Base-by-base conservation (phyloP, 116 monocot species). In the Iris pallida region DNA sequence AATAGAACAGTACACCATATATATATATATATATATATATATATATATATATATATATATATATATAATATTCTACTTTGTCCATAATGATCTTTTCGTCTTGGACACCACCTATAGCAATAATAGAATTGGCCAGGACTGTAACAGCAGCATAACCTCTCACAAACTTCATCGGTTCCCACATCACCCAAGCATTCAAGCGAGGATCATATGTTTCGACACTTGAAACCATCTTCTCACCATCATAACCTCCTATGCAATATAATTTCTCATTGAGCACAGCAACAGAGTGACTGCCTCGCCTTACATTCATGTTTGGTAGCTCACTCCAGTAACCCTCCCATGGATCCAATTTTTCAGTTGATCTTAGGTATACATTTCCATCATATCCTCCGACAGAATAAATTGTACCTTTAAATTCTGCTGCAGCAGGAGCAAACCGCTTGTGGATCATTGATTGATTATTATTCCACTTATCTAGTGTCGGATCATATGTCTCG, bases 401-500 rank as follows among this genome's bases (percentile, higher is more conserved):
- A 79, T 93, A 93, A 11, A 93, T 30, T 3, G 57, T 81, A 7
- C 86, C 93, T 53, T 82, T 68, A 66, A 82, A 71, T 69, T 84
- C 84, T 17, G 76, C 76, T 17, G 89, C 86, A 70, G 76, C 78
- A 65, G 76, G 81, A 59, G 84, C 84, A 76, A 84, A 86, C 55
- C 93, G 59, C 93, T 93, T 84, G 69, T 88, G 57, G 69, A 82
- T 71, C 95, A 95, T 86, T 19, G 86, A 73, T 66, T 64, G 77
- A 59, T 20, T 61, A 13, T 75, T 42, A 8, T 86, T 78, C 95
- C 95, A 95, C 56, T 59, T 79, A 46, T 82, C 91, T 16, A 82
- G 68, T 51, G 66, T 52, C 53, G 91, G 91, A 81, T 95, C 86
- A 69, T 88, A 74, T 80, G 91, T 86, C 80, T 95, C 95, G 48